Evolutionary conservation across 2,329 filamentous ascomycete genomes (phyloP).

Genomic region (Diaporthe ilicicola): DNA sequence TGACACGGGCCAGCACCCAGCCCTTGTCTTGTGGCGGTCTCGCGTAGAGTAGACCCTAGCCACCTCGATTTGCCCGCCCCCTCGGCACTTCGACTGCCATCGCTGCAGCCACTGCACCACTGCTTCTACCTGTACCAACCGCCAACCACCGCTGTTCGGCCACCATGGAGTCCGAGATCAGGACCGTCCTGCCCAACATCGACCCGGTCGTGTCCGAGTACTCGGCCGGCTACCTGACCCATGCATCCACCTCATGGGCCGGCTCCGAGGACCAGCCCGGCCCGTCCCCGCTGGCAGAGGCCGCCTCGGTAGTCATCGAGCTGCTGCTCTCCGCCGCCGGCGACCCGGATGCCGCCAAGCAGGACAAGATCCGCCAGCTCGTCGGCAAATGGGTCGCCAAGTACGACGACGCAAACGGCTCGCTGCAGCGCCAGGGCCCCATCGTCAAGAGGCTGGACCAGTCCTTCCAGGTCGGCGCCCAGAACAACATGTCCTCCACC

Average conservation of each 20-base stretch:
- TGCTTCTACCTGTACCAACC: too few species aligned
- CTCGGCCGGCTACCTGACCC: conserved; percentile 91
- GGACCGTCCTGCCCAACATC: conserved; percentile 83
- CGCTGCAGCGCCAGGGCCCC: conserved; percentile 76
- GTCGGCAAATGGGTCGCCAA: conserved; percentile 90
- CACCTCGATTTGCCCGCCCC: conserved; percentile 1
- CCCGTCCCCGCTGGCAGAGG: conserved; percentile 83
- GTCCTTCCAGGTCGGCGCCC: conserved; percentile 91
- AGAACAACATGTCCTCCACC: conserved; percentile 96
- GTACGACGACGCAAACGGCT: conserved; percentile 78
- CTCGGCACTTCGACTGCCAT: neutral
- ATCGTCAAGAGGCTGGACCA: conserved; percentile 88
- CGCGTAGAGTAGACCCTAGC: conserved; percentile 17
- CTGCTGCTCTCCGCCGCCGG: conserved; percentile 94
- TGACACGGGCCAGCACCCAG: conserved; percentile 3
- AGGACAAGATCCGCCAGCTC: conserved; percentile 81
- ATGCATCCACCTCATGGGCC: conserved; percentile 86
- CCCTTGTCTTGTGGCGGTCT: conserved; percentile 7
- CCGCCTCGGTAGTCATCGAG: conserved; percentile 84
- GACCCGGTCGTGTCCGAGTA: conserved; percentile 92
- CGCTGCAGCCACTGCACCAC: neutral
- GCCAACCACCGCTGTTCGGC: neutral
- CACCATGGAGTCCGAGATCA: conserved; percentile 87
- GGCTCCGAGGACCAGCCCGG: conserved; percentile 72
- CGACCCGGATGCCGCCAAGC: conserved; percentile 74